phyloP scores from a whole-genome alignment of 1,284 basidiomycete species.

The Pholiota adiposa region DNA sequence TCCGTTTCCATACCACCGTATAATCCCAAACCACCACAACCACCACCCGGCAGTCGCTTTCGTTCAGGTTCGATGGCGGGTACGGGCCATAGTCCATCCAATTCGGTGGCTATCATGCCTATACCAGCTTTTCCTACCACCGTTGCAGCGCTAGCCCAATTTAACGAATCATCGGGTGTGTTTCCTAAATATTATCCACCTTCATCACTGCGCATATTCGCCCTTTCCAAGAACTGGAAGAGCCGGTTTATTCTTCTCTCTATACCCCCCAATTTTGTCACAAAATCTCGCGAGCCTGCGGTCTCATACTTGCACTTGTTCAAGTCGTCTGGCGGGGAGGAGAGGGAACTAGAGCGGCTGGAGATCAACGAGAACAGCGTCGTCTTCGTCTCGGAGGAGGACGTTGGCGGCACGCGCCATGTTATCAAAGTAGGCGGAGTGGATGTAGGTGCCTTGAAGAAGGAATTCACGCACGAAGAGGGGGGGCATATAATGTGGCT shows the following conservation, averaged over 20 bases:
- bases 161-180: slow-evolving; percentile 52
- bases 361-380: slow-evolving; percentile 76
- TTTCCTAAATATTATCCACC: slow-evolving; percentile 70
- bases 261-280: slow-evolving; percentile 40
- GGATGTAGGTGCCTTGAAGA: slow-evolving; percentile 55
- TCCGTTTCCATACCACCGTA: slow-evolving; percentile 34
- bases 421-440: slow-evolving; percentile 71
- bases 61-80: slow-evolving; percentile 42
- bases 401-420: slow-evolving; percentile 61
- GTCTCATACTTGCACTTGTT: slow-evolving; percentile 74
- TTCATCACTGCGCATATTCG: slow-evolving; percentile 68
- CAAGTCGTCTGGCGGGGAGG: slow-evolving; percentile 58
- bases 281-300: slow-evolving; percentile 36
- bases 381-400: slow-evolving; percentile 73
- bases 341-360: slow-evolving; percentile 71
- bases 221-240: slow-evolving; percentile 76
- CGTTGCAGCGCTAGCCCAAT: slow-evolving; percentile 50
- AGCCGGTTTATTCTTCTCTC: slow-evolving; percentile 66
- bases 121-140: slow-evolving; percentile 67
- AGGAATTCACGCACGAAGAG: slow-evolving; percentile 50
- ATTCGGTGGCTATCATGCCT: slow-evolving; percentile 37
- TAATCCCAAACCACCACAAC: slow-evolving; percentile 9
- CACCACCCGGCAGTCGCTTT: slow-evolving; percentile 28
- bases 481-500: slow-evolving; percentile 66
- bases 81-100: slow-evolving; percentile 34